Evolutionary conservation across 768 basidiomycete species (phyloP), one percentile per base, ranked within the genome.

Genomic region (Suillus spraguei): DNA sequence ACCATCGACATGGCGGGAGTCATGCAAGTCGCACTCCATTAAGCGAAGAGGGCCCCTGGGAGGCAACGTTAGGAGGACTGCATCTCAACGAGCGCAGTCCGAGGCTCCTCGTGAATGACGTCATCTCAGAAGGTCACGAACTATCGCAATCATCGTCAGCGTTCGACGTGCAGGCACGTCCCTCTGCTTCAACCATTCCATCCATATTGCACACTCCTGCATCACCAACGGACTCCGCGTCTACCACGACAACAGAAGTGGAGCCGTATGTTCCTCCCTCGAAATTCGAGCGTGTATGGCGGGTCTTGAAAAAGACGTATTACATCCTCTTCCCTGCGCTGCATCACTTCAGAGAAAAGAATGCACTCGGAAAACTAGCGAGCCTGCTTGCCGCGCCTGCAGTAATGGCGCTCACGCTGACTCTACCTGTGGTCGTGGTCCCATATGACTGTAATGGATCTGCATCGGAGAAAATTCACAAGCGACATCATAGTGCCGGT

Each of bases 311-410:
- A 4, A 77, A 77, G 49, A 78, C 83, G 0, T 81, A 78, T 60
- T 83, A 91, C 66, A 86, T 87, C 7, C 79, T 99, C 6, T 97
- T 97, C 76, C 96, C 97, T 0, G 92, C 95, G 0, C 77, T 99
- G 1, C 87, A 89, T 61, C 81, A 85, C 58, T 92, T 97, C 74
- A 64, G 77, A 33, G 79, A 82, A 28, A 95, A 97, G 75, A 87
- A 88, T 20, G 67, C 88, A 58, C 67, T 90, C 13, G 90, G 89
- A 0, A 87, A 87, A 76, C 77, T 92, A 36, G 90, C 91, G 0
- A 85, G 89, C 0, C 67, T 97, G 32, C 83, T 97, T 62, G 94
- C 95, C 4, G 87, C 90, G 0, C 97, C 97, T 2, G 94, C 95
- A 2, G 87, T 99, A 2, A 79, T 97, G 74, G 80, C 82, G 4